Base-by-base conservation (phyloP, 352 stramenopile genomes). In the Bremia lactucae region DNA sequence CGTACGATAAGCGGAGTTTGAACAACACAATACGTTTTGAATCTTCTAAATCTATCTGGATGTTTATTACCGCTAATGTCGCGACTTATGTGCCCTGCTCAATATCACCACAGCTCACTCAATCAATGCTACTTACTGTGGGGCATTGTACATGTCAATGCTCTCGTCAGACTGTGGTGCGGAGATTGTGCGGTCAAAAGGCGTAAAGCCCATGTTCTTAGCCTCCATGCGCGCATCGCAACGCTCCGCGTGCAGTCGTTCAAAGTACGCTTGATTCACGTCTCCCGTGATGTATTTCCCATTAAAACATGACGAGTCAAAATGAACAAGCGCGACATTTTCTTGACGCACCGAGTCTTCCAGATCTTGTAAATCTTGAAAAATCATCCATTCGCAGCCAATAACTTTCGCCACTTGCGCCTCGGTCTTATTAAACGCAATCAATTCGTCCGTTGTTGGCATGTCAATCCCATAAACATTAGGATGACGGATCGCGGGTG, bases 381-480 rank as follows among this genome's bases (percentile, higher is more conserved):
- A 99, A 40, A 98, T 81, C 39, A 98, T 86, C 83, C 90, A 97
- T 65, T 98, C 94, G 59, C 85, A 96, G 19, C 87, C 89, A 59
- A 98, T 93, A 46, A 95, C 80, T 28, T 77, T 66, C 5, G 92
- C 89, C 52, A 99, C 96, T 57, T 98, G 71, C 5, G 94, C 87
- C 31, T 97, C 85, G 4, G 92, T 90, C 37, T 89, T 76, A 59
- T 95, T 86, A 62, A 97, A 96, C 5, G 96, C 96, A 56, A 99
- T 96, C 16, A 99, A 76, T 65, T 99, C 96, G 36, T 96, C 83
- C 23, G 79, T 73, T 34, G 96, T 98, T 6, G 96, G 96, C 78
- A 99, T 99, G 63, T 99, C 96, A 60, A 99, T 99, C 29, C 96
- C 96, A 67, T 99, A 99, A 21, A 99, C 96, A 60, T 99, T 99